phyloP scores from a whole-genome alignment of 208 protist genomes.

The Crithidia bombi region DNA sequence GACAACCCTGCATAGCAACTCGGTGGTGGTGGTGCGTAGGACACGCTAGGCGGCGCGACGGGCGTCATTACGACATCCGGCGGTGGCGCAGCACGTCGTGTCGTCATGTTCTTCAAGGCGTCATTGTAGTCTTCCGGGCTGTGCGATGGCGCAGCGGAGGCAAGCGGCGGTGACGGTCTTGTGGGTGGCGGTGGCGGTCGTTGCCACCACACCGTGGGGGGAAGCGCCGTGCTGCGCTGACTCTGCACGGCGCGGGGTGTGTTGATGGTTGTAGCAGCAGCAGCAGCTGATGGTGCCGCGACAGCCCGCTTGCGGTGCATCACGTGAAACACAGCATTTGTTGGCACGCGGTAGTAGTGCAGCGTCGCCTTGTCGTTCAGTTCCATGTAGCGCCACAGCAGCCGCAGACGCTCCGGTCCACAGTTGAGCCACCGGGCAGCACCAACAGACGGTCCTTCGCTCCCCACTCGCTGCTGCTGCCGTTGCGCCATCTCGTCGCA shows the following conservation, averaged over 20 bases:
- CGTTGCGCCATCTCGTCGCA: slow-evolving; percentile 52
- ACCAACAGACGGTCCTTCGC: background rate
- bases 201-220: slow-evolving; percentile 27
- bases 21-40: background rate
- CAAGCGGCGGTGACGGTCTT: too few species aligned
- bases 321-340: slow-evolving; percentile 69
- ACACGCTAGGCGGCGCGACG: background rate
- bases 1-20: background rate
- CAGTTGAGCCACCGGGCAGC: slow-evolving; percentile 19
- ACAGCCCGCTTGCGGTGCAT: slow-evolving; percentile 32
- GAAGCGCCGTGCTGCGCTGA: background rate
- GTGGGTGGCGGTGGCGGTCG: background rate
- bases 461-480: slow-evolving; percentile 25
- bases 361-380: slow-evolving; percentile 83
- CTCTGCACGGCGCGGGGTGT: background rate
- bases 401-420: slow-evolving; percentile 63
- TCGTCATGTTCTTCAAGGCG: background rate
- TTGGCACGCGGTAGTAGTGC: slow-evolving; percentile 84
- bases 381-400: slow-evolving; percentile 88
- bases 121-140: slow-evolving; percentile 16
- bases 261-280: background rate
- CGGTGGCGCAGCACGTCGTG: background rate
- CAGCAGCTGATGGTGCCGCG: slow-evolving; percentile 6
- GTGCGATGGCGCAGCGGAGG: background rate
- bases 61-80: background rate